Evolutionary conservation across 768 basidiomycete species (phyloP), one percentile per base, ranked within the genome.

Genomic region (Kwoniella mangroviensis): DNA sequence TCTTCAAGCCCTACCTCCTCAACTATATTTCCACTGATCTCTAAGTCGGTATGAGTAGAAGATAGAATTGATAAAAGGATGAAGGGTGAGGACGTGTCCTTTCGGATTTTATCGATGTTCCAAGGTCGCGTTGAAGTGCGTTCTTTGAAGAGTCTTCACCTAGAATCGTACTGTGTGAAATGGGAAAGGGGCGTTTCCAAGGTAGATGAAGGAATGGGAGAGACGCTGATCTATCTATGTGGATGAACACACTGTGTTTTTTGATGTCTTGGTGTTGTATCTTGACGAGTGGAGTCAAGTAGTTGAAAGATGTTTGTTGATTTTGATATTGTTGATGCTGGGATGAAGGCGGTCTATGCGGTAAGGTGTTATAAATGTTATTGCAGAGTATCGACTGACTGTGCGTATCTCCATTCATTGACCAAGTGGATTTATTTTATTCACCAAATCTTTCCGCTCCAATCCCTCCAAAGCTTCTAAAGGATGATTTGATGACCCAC

Each of bases 1-100:
- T n/a, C 53, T 54, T 19, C 53, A 11, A 54, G 45, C 53, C 53
- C 53, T 54, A 54, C 53, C 53, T 54, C 53, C 53, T 54, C 21
- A 12, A 54, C n/a, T 19, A 24, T 11, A 10, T 6, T 19, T 34
- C 10, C 15, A 19, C 19, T 49, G 19, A 49, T 49, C 45, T 49
- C 19, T 6, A 19, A 49, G 13, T 49, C 19, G 45, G 9, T 15
- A 49, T 49, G 19, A 19, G 45, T 0, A 15, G 45, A 49, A 15
- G 45, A 19, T 9, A 49, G 45, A 19, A 19, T 49, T 34, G 45
- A 49, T 49, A 49, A 12, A 3, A 49, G 45, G 19, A 15, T 11
- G 45, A 49, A 49, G 12, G 45, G 3, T 13, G 19, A 7, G 19
- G 45, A 49, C 45, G 45, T 49, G 15, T 49, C 45, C 45, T 49